Conservation (phyloP, 176 grass and related monocot genomes). For the Eragrostis curvula region DNA sequence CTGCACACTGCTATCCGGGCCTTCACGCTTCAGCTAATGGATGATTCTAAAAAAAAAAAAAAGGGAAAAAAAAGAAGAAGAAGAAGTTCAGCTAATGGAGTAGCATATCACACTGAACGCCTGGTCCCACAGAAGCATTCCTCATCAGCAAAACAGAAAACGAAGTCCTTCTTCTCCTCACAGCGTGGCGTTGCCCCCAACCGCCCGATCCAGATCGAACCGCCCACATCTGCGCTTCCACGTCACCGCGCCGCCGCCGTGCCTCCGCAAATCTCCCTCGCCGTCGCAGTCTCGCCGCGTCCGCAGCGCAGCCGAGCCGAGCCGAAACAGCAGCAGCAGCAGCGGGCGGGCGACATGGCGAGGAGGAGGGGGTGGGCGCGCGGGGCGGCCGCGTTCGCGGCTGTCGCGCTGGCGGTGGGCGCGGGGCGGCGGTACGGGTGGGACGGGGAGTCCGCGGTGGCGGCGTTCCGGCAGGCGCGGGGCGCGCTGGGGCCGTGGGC, state of each 20-base stretch:
- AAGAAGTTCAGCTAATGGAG: too few species aligned
- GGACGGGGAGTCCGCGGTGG: conserved; percentile 61
- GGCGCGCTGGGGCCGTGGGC: conserved; percentile 76
- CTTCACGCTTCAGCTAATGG: too few species aligned
- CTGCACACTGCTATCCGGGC: too few species aligned
- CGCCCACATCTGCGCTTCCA: background rate
- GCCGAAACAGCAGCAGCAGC: background rate
- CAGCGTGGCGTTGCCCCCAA: background rate
- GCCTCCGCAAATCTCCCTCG: background rate
- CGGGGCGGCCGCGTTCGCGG: conserved; percentile 36
- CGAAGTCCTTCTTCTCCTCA: background rate
- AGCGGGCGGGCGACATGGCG: conserved; percentile 17
- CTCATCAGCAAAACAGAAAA: too few species aligned
- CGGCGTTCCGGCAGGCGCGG: conserved; percentile 45
- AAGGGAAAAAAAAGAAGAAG: too few species aligned
- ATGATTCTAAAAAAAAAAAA: too few species aligned
- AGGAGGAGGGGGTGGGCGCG: conserved; percentile 32
- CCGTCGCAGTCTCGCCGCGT: background rate
- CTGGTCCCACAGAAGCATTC: too few species aligned
- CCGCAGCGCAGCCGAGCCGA: background rate
- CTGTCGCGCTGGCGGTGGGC: conserved; percentile 20
- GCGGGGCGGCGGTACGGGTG: conserved; percentile 64
- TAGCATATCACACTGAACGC: too few species aligned
- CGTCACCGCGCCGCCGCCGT: background rate
- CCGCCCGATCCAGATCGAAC: conserved; percentile 37